Evolutionary conservation across 2,329 filamentous ascomycete genomes (phyloP), one percentile per base, ranked within the genome.

Genomic region (Fusarium bulbicola): DNA sequence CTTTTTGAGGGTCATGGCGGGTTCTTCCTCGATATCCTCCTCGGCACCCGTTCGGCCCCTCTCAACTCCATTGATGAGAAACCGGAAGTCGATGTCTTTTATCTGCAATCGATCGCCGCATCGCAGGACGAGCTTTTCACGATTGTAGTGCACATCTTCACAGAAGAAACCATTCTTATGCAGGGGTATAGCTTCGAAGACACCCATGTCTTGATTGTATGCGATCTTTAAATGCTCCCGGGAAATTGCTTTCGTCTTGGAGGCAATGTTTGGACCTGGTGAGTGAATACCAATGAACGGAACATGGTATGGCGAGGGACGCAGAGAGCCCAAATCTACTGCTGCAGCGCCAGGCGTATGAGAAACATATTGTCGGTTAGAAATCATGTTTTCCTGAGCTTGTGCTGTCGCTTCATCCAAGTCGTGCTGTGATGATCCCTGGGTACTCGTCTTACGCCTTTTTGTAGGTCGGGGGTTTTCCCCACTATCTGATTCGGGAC

Each of bases 221-320:
- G 88, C 85, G 74, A 95, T 93, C 76, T 90, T 91, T 54, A 93
- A 84, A 79, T 95, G 93, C 74, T 92, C 85, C 68, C 92, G 86
- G 7, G 93, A 95, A 61, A 95, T 95, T 57, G 88, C 89, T 78
- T 92, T 93, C 57, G 92, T 93, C 70, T 88, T 89, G 67, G 81
- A 85, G 6, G 89, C 88, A 68, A 90, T 89, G 54, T 89, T 85
- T 10, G 88, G 88, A 5, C 88, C 88, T 1, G 90, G 90, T 7
- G 92, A 93, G 79, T 95, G 93, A 49, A 95, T 93, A 39, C 90
- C 89, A 54, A 95, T 86, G 65, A 93, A 87, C 7, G 91, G 90
- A 62, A 90, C 88, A 64, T 90, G 86, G 68, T 88, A 82, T 1
- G 90, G 89, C 30, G 90, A 89, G 3, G 91, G 90, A 10, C 89